These are phyloP conservation scores for Lodderomyces oxycetoniae DNA, from an alignment of 1,139 yeast genomes.

Conservation along the genomic window DNA sequence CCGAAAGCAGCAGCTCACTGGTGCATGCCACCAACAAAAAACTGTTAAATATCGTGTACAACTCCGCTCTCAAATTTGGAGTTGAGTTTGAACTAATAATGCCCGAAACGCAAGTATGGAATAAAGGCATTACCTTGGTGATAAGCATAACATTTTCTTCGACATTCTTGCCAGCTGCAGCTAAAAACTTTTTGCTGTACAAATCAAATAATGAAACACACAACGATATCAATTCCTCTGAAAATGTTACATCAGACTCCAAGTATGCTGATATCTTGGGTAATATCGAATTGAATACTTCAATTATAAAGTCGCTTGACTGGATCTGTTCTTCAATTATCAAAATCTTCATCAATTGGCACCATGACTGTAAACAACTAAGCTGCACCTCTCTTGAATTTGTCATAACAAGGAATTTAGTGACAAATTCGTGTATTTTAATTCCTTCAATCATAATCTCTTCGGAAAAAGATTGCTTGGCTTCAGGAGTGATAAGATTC, in stretches of 20 bases:
- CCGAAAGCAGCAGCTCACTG: conserved; percentile 35
- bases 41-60: conserved; percentile 68
- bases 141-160: conserved; percentile 27
- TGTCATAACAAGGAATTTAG: conserved; percentile 40
- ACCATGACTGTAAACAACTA: conserved; percentile 74
- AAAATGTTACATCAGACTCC: conserved; percentile 58
- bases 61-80: conserved; percentile 65
- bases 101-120: conserved; percentile 71
- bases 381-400: conserved; percentile 52
- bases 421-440: conserved; percentile 31
- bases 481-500: conserved; percentile 19
- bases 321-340: conserved; percentile 49
- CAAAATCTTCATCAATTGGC: conserved; percentile 67
- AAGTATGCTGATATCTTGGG: conserved; percentile 76
- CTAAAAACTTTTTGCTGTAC: conserved; percentile 23
- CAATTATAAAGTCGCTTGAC: conserved; percentile 56
- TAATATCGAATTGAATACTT: conserved; percentile 66
- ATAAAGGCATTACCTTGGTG: conserved; percentile 61
- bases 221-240: conserved; percentile 73
- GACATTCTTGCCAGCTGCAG: conserved; percentile 19
- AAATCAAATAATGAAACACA: conserved; percentile 67
- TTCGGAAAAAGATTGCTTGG: conserved; percentile 21
- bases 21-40: conserved; percentile 51
- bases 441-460: conserved; percentile 27
- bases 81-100: conserved; percentile 67